Conservation (phyloP, 306 rosid genomes). For the Lathyrus aphaca region DNA sequence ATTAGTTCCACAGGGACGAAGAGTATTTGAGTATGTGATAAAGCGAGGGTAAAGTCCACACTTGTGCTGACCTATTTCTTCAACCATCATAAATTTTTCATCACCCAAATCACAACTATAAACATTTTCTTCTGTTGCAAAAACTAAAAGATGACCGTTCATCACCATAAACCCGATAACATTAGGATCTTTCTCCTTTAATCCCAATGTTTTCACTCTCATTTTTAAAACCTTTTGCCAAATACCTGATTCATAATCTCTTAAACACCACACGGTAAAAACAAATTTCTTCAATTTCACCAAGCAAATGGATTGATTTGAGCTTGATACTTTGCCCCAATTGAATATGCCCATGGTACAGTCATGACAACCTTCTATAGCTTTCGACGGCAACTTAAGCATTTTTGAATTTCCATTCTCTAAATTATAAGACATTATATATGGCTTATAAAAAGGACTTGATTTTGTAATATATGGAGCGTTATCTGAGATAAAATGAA, state of each 20-base stretch:
- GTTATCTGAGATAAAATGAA: constrained; percentile 6
- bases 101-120: constrained; percentile 22
- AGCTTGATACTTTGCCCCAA: constrained; percentile 11
- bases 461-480: neutral
- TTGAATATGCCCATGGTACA: constrained; percentile 21
- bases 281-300: constrained; percentile 6
- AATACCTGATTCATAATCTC: neutral
- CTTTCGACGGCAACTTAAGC: constrained; percentile 20
- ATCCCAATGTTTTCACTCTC: constrained; percentile 1
- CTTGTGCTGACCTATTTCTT: constrained; percentile 27
- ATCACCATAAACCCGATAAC: neutral
- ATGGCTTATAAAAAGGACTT: constrained; percentile 3
- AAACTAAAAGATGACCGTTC: constrained; percentile 9
- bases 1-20: neutral
- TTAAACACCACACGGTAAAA: neutral
- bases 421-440: neutral
- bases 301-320: constrained; percentile 22
- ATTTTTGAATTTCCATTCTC: constrained; percentile 3
- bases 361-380: neutral
- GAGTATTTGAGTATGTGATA: neutral
- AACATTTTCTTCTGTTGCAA: neutral
- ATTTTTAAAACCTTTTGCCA: neutral
- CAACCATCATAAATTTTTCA: neutral
- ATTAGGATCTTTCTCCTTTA: neutral
- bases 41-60: neutral